Evolutionary conservation across 2,329 filamentous ascomycete genomes (phyloP), one percentile per base, ranked within the genome.

Genomic region (Fragosphaeria purpurea): DNA sequence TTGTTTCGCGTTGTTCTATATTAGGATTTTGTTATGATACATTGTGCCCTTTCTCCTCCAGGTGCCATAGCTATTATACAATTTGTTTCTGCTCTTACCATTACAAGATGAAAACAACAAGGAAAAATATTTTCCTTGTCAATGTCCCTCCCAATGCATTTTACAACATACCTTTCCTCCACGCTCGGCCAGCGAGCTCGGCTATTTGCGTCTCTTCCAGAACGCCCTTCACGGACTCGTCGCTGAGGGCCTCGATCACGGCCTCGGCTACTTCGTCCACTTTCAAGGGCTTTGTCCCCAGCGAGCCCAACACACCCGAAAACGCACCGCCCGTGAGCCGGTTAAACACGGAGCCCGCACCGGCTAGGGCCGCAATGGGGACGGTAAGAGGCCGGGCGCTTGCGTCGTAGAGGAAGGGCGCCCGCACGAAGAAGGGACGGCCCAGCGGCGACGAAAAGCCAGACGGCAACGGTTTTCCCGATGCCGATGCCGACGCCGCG

Each of bases 111-210:
- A 22, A 22, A 22, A 22, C 22, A 22, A 22, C 22, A 22, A 22
- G 22, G 22, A 22, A 22, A 22, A 22, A 22, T 22, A n/a, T n/a
- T n/a, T n/a, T 22, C 22, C 22, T 22, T 22, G 22, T 22, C 22
- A 22, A 3, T 22, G 22, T 22, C 22, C 22, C 22, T 22, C 22
- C 22, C 22, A 22, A 22, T 22, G 3, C 22, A 34, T 50, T 39
- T 75, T 68, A 96, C 59, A 94, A 67, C 93, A 98, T 97, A 13
- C 77, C 82, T 67, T 85, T 89, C 63, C 93, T 84, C 93, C 93
- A 97, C 4, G 82, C 84, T 63, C 83, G 86, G 53, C 77, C 83
- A 9, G 87, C 89, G 59, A 97, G 68, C 57, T 81, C 77, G 65
- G 95, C 88, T 57, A 98, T 91, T 65, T 87, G 76, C 48, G 80